These are phyloP conservation scores for Nidularia pulvinata DNA, from an alignment of 768 basidiomycete species.

Conservation along the genomic window DNA sequence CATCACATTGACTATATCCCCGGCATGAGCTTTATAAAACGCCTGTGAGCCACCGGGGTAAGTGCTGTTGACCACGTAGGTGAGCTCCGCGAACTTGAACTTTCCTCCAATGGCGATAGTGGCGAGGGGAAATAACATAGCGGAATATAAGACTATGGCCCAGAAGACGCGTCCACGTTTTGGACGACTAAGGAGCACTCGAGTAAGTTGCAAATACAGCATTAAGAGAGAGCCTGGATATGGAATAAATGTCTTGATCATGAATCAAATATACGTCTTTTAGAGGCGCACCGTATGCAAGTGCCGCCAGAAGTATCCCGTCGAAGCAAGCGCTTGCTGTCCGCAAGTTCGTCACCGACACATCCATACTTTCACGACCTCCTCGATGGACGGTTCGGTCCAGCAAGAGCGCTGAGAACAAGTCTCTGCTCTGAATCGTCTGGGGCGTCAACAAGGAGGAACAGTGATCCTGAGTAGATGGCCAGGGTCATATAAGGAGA, in stretches of 20 bases:
- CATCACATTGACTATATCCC: slow-evolving; percentile 24
- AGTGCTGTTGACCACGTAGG: slow-evolving; percentile 21
- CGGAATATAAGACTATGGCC: slow-evolving; percentile 28
- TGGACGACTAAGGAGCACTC: slow-evolving; percentile 30
- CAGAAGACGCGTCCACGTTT: slow-evolving; percentile 30
- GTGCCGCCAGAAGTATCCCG: slow-evolving; percentile 24
- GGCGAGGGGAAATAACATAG: slow-evolving; percentile 24
- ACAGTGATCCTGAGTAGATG: no score
- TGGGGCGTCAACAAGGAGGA: no score
- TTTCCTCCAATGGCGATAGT: slow-evolving; percentile 25
- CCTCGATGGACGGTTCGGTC: no score
- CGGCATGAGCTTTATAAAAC: slow-evolving; percentile 10
- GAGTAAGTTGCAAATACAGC: slow-evolving; percentile 33
- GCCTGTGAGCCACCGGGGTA: slow-evolving; percentile 8
- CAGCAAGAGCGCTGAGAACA: no score
- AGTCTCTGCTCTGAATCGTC: no score
- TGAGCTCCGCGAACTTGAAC: slow-evolving; percentile 24
- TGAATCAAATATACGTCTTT: neutral
- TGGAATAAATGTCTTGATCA: neutral
- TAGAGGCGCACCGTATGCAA: slow-evolving; percentile 28
- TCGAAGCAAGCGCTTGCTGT: slow-evolving; percentile 24
- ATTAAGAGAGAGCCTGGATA: slow-evolving; percentile 33
- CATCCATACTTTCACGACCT: no score
- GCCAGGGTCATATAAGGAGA: no score
- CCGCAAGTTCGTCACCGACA: neutral